Percentiles rank a stretch among this genome's conserved stretches.
Conservation (phyloP, 2,329 filamentous ascomycete species). For the Diaporthe caulivora region DNA sequence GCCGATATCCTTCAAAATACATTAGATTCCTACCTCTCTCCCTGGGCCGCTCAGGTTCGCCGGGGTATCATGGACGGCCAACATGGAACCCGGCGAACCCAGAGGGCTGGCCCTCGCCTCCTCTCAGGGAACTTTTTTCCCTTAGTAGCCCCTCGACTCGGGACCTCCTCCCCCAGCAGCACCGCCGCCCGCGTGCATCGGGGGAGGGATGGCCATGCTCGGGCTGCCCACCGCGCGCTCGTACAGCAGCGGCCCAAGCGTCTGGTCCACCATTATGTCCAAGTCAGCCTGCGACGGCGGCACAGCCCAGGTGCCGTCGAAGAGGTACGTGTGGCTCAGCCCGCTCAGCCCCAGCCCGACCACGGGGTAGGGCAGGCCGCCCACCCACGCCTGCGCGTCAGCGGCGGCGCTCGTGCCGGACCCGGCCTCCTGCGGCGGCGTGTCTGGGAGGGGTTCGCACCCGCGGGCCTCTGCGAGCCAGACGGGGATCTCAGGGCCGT, state of each 20-base stretch:
- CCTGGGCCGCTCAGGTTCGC: too few relatives aligned
- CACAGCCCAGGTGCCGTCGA: neutral
- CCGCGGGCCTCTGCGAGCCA: constrained; percentile 37
- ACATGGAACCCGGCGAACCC: too few relatives aligned
- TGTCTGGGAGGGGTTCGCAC: constrained; percentile 20
- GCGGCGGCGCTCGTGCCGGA: neutral
- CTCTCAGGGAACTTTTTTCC: too few relatives aligned
- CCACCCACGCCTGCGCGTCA: neutral
- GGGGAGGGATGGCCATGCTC: neutral
- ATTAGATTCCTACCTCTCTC: too few relatives aligned
- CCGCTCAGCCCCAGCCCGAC: neutral
- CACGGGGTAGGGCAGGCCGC: neutral
- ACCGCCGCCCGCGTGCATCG: neutral
- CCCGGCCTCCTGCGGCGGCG: neutral
- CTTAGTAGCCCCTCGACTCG: too few relatives aligned
- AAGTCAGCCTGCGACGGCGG: neutral
- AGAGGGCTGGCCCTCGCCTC: too few relatives aligned
- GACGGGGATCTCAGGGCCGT: constrained; percentile 37
- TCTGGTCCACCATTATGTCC: neutral
- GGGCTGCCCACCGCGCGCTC: constrained; percentile 20
- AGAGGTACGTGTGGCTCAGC: neutral
- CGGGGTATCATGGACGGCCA: too few relatives aligned
- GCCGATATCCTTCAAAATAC: too few relatives aligned
- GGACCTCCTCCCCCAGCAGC: neutral
- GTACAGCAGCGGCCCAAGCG: neutral